Base-by-base conservation (phyloP, 352 stramenopile species). In the Paralagenidium karlingii region DNA sequence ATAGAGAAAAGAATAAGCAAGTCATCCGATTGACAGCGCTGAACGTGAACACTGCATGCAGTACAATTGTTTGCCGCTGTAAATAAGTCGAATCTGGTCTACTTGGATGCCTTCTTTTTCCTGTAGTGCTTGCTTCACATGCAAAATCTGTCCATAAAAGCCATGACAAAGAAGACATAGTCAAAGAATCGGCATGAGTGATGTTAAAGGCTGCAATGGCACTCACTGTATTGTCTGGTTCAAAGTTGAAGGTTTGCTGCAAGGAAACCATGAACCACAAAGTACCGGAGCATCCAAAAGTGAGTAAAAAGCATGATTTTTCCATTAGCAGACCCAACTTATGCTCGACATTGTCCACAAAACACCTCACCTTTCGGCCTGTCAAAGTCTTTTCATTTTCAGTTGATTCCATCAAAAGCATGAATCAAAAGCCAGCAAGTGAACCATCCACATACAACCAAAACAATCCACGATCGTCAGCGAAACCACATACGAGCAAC, bases 101-200 rank as follows among this genome's bases (percentile, higher is more conserved):
- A 86, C 74, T 37, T 94, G 80, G 38, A 96, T 96, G 40, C 94
- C 95, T 62, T 99, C 95, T 63, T 98, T 98, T 69, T 98, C 95
- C 63, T 99, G 94, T 42, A 99, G 66, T 31, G 88, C 79, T 57
- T 98, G 89, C 68, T 99, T 99, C 40, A 99, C 92, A 25, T 94
- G 80, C 43, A 97, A 58, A 40, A 99, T 96, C 73, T 97, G 34
- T 20, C 24, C 12, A 43, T n/a, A n/a, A n/a, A 30, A 40, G 26
- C 21, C 7, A 53, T 8, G 28, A 29, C 33, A 11, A 20, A 20
- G 12, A 43, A 8, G 21, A 15, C 18, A 33, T 24, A 34, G 4
- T 3, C 0, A 43, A 15, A n/a, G 5, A 37, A 13, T 36, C 12
- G 3, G 24, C 15, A 40, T 5, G 3, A 7, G 8, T 24, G 5